Evolutionary conservation across 495 filamentous ascomycete genomes (phyloP), one percentile per base, ranked within the genome.

Genomic region (Penicillium chermesinum): DNA sequence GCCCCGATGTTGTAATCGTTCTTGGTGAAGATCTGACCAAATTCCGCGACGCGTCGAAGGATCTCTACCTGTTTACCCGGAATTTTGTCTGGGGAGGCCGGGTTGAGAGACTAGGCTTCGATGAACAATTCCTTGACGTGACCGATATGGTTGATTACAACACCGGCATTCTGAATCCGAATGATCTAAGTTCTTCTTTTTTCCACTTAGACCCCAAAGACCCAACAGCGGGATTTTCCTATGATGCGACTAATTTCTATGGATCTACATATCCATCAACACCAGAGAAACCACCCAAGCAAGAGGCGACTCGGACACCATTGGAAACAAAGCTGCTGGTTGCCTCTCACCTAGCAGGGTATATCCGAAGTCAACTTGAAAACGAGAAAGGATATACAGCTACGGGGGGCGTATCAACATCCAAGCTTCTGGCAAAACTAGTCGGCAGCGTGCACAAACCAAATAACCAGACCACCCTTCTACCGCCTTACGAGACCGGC

Each of bases 81-180:
- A 60, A 66, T 19, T 84, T 84, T 56, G 78, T 83, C 1, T 95
- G 89, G 90, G 85, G 76, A 45, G 78, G 71, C 33, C 84, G 78
- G 47, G 80, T 85, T 0, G 89, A 96, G 64, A 78, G 82, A 16
- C 70, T 96, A 7, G 91, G 91, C 0, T 86, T 96, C 37, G 91
- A 96, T 64, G 91, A 96, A 71, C 76, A 84, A 7, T 88, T 78
- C 50, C 66, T 86, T 55, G 90, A 96, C 55, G 85, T 89, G 19
- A 89, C 88, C 14, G 89, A 95, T 53, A 81, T 96, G 51, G 70
- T 96, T 35, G 75, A 82, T 27, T 91, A 89, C 67, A 96, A 96
- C 48, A 45, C 82, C 30, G 76, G 72, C 16, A 59, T 89, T 10
- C 62, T 95, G 14, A 95, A 95, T 57, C 58, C 41, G 13, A 71